Evolutionary conservation across 2,329 filamentous ascomycete species (phyloP), one percentile per base, ranked within the genome.

Genomic region (Aspergillus fumigatiaffinis): DNA sequence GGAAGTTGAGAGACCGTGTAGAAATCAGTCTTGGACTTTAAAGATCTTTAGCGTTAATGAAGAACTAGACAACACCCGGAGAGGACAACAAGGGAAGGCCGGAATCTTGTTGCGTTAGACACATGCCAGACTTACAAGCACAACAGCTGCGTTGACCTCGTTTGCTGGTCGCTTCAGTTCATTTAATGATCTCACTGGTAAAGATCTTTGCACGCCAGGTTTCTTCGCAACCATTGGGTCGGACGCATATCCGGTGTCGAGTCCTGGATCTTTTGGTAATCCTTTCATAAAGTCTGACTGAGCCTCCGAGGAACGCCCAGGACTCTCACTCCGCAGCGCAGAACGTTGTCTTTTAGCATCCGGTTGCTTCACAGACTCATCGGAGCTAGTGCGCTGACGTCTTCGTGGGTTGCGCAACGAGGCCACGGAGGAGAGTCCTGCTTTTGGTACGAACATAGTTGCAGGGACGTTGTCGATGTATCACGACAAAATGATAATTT

Each of bases 1-100:
- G 90, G 90, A 32, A 97, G 82, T 73, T 92, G 92, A 74, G 89
- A 90, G 61, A 96, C 90, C 47, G 84, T 88, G 72, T 94, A 97
- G 62, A 90, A 90, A 70, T 87, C 87, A 68, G 90, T 96, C 69
- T 87, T 91, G 42, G 90, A 91, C 89, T 95, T 59, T 10, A 62
- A 32, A 55, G 20, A 53, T 42, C 12, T 47, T 47, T 14, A 5
- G 44, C 14, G 52, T 66, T 55, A 66, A 60, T 48, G 35, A 53
- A 50, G 48, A 21, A 51, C 44, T 8, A 47, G 14, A 47, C 21
- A 21, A 23, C 20, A 47, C 44, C 9, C 9, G 44, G 23, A 21
- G 44, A 25, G 21, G 44, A 47, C 32, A 14, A 38, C 32, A 47
- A 47, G 32, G 32, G 32, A 17, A 23, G 12, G 44, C 23, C 21